A percentile compares a stretch with the other conserved stretches of the same genome.
Evolutionary conservation across 2,329 filamentous ascomycete genomes (phyloP).

Genomic region (Acrocalymma vagum): DNA sequence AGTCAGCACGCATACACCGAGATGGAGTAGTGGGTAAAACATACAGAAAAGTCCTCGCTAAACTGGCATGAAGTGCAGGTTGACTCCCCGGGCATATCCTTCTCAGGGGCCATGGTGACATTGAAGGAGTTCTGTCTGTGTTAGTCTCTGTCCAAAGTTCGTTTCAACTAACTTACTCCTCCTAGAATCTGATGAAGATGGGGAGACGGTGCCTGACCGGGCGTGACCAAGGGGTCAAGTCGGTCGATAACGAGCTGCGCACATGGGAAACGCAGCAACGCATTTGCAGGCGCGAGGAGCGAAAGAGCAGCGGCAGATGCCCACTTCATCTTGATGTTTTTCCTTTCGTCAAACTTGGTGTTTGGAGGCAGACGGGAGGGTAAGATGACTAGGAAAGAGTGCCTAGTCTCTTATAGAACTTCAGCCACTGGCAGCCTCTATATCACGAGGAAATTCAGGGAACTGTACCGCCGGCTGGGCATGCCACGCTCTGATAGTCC

Average conservation of each 20-base stretch:
- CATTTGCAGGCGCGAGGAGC: conserved; percentile 24
- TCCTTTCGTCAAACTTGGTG: not conserved
- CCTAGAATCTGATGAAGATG: conserved; percentile 36
- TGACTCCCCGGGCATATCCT: conserved; percentile 30
- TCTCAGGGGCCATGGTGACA: conserved; percentile 28
- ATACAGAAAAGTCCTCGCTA: conserved; percentile 31
- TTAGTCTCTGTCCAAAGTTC: not conserved
- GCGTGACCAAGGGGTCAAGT: conserved; percentile 33
- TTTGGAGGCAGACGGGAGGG: not conserved
- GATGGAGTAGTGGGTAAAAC: conserved; percentile 2
- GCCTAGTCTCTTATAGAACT: conserved; percentile 6
- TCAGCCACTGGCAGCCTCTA: not conserved
- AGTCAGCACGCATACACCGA: conserved; percentile 1
- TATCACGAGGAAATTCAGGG: conserved; percentile 1
- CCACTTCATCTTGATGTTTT: conserved; percentile 26
- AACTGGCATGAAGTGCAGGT: conserved; percentile 41
- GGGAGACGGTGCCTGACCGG: conserved; percentile 29
- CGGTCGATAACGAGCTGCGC: conserved; percentile 33
- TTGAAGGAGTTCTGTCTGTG: conserved; percentile 29
- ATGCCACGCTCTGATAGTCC: conserved; percentile 3
- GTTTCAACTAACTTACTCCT: conserved; percentile 12
- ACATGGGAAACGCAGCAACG: conserved; percentile 34
- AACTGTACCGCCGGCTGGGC: conserved; percentile 3
- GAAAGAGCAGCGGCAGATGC: conserved; percentile 11
- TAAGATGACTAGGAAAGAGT: not conserved